phyloP scores from a whole-genome alignment of 2,329 filamentous ascomycete genomes.

The Chrysosporium queenslandicum region DNA sequence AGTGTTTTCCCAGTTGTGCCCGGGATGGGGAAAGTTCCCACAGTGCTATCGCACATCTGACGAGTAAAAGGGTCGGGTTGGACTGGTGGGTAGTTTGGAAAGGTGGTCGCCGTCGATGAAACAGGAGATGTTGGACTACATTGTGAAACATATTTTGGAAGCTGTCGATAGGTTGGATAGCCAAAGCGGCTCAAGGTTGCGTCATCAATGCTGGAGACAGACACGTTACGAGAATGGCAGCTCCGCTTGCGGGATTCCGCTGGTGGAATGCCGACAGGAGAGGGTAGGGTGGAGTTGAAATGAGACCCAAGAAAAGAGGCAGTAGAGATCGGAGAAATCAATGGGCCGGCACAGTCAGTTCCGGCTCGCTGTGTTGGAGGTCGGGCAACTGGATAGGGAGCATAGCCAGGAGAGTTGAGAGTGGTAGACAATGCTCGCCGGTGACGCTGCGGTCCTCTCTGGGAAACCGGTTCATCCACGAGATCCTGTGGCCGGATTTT shows the following conservation, averaged over 20 bases:
- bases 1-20: neutral
- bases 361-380: slow-evolving; percentile 38
- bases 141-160: slow-evolving; percentile 48
- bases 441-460: slow-evolving; percentile 46
- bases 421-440: slow-evolving; percentile 45
- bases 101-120: slow-evolving; percentile 34
- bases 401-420: slow-evolving; percentile 43
- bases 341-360: slow-evolving; percentile 37
- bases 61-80: slow-evolving; percentile 31
- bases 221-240: slow-evolving; percentile 49
- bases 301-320: slow-evolving; percentile 20
- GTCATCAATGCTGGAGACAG: slow-evolving; percentile 59
- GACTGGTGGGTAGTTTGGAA: slow-evolving; percentile 27
- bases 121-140: slow-evolving; percentile 33
- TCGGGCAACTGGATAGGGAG: slow-evolving; percentile 38
- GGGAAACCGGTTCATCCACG: slow-evolving; percentile 52
- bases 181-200: slow-evolving; percentile 58
- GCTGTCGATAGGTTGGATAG: slow-evolving; percentile 74
- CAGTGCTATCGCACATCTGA: slow-evolving; percentile 29
- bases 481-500: slow-evolving; percentile 83
- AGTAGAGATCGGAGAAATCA: slow-evolving; percentile 38
- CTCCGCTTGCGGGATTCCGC: slow-evolving; percentile 31
- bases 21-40: neutral
- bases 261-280: slow-evolving; percentile 50
- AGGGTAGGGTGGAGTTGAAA: slow-evolving; percentile 46